Percentiles rank a stretch among this genome's conserved stretches.
These are phyloP conservation scores for Colletotrichum truncatum DNA, from an alignment of 2,329 filamentous ascomycete species.

Conservation along the genomic window DNA sequence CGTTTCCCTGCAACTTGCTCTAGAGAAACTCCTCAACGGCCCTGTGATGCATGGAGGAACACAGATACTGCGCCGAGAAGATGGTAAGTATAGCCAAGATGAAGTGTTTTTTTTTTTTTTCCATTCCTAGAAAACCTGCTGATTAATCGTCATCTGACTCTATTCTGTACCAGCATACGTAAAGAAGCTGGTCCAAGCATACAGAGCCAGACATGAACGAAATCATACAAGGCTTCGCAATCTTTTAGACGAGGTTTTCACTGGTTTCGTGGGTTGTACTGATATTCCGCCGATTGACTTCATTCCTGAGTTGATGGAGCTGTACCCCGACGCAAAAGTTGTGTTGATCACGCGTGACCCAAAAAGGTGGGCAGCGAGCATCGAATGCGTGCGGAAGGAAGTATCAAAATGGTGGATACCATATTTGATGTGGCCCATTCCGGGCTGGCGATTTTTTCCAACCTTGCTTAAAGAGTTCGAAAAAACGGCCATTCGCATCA, in stretches of 20 bases:
- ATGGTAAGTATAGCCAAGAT: too few species aligned
- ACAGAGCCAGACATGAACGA: too few species aligned
- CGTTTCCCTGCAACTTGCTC: slow-evolving; percentile 34
- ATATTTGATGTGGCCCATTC: too few species aligned
- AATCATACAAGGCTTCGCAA: not conserved
- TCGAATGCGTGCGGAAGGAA: slow-evolving; percentile 21
- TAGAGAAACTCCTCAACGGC: slow-evolving; percentile 36
- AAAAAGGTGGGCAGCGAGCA: slow-evolving; percentile 32
- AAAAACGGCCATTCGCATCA: too few species aligned
- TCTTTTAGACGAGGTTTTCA: not conserved
- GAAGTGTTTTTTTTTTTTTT: too few species aligned
- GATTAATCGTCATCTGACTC: too few species aligned
- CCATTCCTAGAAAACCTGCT: slow-evolving; percentile 23
- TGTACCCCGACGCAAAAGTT: slow-evolving; percentile 34
- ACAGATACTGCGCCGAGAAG: slow-evolving; percentile 29
- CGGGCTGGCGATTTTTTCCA: slow-evolving; percentile 5
- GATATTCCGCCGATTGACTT: not conserved
- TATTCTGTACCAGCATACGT: too few species aligned
- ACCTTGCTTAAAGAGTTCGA: slow-evolving; percentile 9
- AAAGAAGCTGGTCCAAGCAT: too few species aligned
- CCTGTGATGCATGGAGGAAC: slow-evolving; percentile 36
- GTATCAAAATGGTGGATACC: too few species aligned
- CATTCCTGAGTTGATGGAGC: slow-evolving; percentile 14
- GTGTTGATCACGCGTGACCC: slow-evolving; percentile 33
- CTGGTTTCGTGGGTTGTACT: not conserved